Conservation (phyloP, 106 monocot genomes). For the Chionographis japonica region DNA sequence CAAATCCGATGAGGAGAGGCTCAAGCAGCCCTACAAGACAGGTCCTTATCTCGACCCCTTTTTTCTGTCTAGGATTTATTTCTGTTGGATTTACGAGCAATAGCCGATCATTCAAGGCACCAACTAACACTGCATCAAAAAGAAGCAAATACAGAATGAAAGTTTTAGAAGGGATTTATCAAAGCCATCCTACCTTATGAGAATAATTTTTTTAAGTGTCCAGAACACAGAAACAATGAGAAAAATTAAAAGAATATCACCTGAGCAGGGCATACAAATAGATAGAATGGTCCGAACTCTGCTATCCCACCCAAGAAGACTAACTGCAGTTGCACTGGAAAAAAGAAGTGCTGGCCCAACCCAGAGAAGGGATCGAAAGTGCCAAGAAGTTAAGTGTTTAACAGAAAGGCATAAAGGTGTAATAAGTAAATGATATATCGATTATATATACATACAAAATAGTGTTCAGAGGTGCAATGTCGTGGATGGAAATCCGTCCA, state of each 20-base stretch:
- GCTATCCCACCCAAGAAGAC: conserved; percentile 96
- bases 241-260: conserved; percentile 25
- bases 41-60: conserved; percentile 84
- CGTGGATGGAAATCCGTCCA: too few relatives aligned
- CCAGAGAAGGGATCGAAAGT: conserved; percentile 91
- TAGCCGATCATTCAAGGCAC: conserved; percentile 90
- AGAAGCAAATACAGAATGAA: not conserved
- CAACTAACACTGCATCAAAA: conserved; percentile 62
- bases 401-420: conserved; percentile 5
- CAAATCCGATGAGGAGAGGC: conserved; percentile 96
- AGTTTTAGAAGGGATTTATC: not conserved
- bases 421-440: not conserved
- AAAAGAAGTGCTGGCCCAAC: conserved; percentile 95
- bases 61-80: conserved; percentile 93
- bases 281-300: conserved; percentile 82
- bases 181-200: not conserved
- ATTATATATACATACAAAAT: too few relatives aligned
- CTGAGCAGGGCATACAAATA: conserved; percentile 74
- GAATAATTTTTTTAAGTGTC: too few relatives aligned
- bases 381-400: conserved; percentile 51
- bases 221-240: not conserved
- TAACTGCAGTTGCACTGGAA: conserved; percentile 84
- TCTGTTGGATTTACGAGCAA: conserved; percentile 81
- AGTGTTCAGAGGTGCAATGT: too few relatives aligned
- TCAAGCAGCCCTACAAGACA: conserved; percentile 97